phyloP scores from a whole-genome alignment of 2,329 filamentous ascomycete species.

The Colletotrichum navitas region DNA sequence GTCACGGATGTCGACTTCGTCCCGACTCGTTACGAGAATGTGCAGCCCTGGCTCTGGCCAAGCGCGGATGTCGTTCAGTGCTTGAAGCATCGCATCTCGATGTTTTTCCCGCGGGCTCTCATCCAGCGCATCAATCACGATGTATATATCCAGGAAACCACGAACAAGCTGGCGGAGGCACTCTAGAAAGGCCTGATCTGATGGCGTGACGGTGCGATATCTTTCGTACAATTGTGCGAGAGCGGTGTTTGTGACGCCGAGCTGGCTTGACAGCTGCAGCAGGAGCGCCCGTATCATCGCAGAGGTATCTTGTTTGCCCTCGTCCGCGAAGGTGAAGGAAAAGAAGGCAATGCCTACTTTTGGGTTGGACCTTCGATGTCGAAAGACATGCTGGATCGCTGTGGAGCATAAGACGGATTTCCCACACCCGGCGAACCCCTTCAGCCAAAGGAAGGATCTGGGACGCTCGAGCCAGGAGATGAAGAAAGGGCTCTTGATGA shows the following conservation, averaged over 20 bases:
- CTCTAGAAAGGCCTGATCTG: not conserved
- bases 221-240: not conserved
- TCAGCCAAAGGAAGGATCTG: conserved; percentile 55
- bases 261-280: conserved; percentile 49
- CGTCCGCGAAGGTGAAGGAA: conserved; percentile 56
- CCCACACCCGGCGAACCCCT: conserved; percentile 55
- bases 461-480: conserved; percentile 46
- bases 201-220: not conserved
- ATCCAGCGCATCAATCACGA: not conserved
- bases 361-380: conserved; percentile 43
- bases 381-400: conserved; percentile 49
- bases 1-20: not conserved
- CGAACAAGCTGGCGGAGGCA: not conserved
- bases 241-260: not conserved
- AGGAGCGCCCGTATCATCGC: conserved; percentile 52
- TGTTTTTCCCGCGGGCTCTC: not conserved
- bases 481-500: conserved; percentile 45
- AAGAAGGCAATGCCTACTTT: conserved; percentile 52
- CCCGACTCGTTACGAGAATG: conserved; percentile 1
- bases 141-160: not conserved
- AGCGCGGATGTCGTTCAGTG: not conserved
- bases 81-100: not conserved
- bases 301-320: conserved; percentile 48
- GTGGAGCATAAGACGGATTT: conserved; percentile 56
- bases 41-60: not conserved